A percentile compares a stretch with the other conserved stretches of the same genome.
These are phyloP conservation scores for Anastatica hierochuntica DNA, from an alignment of 345 rosid genomes.

Conservation along the genomic window DNA sequence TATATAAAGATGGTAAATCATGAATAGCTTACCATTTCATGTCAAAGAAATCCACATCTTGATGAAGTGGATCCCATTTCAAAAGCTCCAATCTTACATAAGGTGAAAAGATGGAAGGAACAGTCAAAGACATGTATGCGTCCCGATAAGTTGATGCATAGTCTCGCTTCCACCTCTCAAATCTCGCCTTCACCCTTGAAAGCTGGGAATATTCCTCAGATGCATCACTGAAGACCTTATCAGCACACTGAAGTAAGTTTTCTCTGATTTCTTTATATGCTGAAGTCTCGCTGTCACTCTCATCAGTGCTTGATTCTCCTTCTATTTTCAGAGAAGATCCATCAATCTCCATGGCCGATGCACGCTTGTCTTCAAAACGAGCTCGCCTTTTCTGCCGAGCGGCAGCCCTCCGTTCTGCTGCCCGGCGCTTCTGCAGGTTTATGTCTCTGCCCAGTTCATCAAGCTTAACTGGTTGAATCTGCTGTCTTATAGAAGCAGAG, in stretches of 20 bases:
- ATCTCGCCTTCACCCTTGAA: conserved; percentile 60
- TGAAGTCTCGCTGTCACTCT: conserved; percentile 79
- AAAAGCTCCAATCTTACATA: conserved; percentile 87
- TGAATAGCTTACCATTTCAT: conserved; percentile 95
- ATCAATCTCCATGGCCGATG: conserved; percentile 61
- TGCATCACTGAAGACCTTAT: conserved; percentile 76
- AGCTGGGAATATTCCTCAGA: conserved; percentile 88
- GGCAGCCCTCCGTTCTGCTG: conserved; percentile 65
- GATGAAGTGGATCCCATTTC: conserved; percentile 90
- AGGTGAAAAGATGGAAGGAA: conserved; percentile 86
- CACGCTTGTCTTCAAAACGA: conserved; percentile 51
- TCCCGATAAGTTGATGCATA: conserved; percentile 68
- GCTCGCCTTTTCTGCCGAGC: conserved; percentile 40
- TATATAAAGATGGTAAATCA: background rate
- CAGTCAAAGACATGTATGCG: conserved; percentile 82
- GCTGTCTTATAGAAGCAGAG: conserved; percentile 46
- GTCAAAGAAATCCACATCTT: conserved; percentile 53
- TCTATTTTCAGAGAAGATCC: conserved; percentile 52
- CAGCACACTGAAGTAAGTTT: conserved; percentile 59
- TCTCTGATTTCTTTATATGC: conserved; percentile 69
- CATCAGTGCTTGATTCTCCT: conserved; percentile 97
- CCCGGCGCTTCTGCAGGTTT: conserved; percentile 82
- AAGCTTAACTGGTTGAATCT: conserved; percentile 54
- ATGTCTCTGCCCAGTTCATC: conserved; percentile 96
- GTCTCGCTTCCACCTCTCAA: conserved; percentile 81